These are phyloP conservation scores for Penicilliopsis zonata DNA, from an alignment of 495 filamentous ascomycete genomes.

Conservation along the genomic window DNA sequence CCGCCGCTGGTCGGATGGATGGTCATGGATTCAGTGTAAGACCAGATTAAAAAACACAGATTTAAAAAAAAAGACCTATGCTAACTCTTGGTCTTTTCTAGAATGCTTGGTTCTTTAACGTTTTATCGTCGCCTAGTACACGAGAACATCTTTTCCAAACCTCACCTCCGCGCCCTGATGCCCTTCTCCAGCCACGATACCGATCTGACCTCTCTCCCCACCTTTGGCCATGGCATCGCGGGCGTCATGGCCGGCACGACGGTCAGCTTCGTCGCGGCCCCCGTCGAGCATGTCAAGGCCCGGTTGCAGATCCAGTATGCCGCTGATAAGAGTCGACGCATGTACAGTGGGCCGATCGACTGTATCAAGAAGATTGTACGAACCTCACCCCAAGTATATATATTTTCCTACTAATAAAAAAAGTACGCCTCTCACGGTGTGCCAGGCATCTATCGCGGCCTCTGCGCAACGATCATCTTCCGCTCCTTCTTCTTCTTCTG, in stretches of 20 bases:
- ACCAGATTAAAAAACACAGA: no score
- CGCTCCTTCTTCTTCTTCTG: constrained; percentile 92
- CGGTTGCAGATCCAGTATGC: constrained; percentile 87
- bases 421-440: constrained; percentile 54
- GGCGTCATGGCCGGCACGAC: constrained; percentile 81
- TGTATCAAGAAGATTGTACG: constrained; percentile 59
- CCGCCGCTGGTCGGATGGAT: constrained; percentile 94
- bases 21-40: constrained; percentile 84
- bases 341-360: constrained; percentile 82
- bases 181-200: constrained; percentile 19
- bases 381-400: background rate
- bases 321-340: constrained; percentile 54
- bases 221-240: constrained; percentile 73
- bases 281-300: constrained; percentile 93
- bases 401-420: background rate
- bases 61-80: no score
- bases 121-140: constrained; percentile 75
- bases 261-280: constrained; percentile 83
- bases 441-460: constrained; percentile 69
- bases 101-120: constrained; percentile 84
- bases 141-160: constrained; percentile 62
- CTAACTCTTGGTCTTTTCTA: constrained; percentile 13
- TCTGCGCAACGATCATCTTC: constrained; percentile 77
- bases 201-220: constrained; percentile 45
- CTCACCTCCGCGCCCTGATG: constrained; percentile 26